phyloP scores from a whole-genome alignment of 192 early-diverging fungal genomes.

The Coemansia sp. region DNA sequence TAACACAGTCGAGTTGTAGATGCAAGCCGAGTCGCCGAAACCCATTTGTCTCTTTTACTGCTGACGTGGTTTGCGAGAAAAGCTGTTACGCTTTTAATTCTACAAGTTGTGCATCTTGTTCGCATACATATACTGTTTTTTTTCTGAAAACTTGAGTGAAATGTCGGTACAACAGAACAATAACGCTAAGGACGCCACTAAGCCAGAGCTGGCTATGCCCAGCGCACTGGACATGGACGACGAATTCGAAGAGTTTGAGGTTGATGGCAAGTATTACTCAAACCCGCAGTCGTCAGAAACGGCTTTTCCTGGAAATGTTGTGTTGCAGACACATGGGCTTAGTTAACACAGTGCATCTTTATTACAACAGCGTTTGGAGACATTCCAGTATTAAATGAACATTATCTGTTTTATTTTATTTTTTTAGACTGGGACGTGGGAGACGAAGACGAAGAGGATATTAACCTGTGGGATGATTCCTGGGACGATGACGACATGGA shows the following conservation, averaged over 20 bases:
- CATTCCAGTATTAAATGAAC: not conserved
- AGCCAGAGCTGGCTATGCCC: constrained; percentile 29
- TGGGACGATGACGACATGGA: constrained; percentile 91
- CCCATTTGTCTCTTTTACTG: not conserved
- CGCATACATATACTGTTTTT: constrained; percentile 1
- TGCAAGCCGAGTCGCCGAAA: not conserved
- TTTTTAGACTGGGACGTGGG: constrained; percentile 75
- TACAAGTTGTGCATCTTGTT: not conserved
- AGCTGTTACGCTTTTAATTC: not conserved
- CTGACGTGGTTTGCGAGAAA: not conserved
- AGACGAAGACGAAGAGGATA: constrained; percentile 70
- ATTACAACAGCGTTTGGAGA: not conserved
- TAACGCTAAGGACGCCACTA: not conserved
- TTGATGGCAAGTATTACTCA: constrained; percentile 62
- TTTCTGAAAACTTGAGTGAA: not conserved
- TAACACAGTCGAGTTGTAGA: not conserved
- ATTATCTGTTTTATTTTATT: not conserved
- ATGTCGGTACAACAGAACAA: constrained; percentile 25
- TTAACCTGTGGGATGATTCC: constrained; percentile 77
- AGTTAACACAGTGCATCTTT: not conserved
- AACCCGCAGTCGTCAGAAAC: not conserved
- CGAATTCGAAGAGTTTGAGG: constrained; percentile 91
- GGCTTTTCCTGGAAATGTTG: not conserved
- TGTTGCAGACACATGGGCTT: not conserved
- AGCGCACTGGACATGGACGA: constrained; percentile 86